Evolutionary conservation across 768 basidiomycete species (phyloP), one percentile per base, ranked within the genome.

Genomic region (Russula abietina): DNA sequence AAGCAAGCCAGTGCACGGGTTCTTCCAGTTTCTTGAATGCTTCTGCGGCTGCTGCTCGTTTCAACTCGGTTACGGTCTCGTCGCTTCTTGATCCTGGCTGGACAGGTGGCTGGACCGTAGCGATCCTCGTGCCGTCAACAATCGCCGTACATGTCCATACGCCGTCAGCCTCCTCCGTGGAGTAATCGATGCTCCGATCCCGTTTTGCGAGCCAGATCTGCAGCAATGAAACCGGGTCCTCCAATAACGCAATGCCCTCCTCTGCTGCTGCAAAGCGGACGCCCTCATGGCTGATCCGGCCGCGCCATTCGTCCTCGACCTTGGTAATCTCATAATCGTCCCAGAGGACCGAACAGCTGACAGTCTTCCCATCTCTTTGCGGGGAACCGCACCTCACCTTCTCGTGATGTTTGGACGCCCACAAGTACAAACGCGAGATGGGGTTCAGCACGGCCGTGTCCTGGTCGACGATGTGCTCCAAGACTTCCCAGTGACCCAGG

Each of bases 381-480:
- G 73, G 71, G 41, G 75, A 75, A 16, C 65, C 63, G 59, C 81
- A 86, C 38, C 76, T 68, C 12, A 87, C 71, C 65, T 75, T 66
- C 69, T 75, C 78, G 28, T 76, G 77, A 52, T 77, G 72, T 69
- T 79, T 79, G 57, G 72, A 66, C 1, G 83, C 83, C 87, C 88
- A 91, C 24, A 85, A 70, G 8, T 77, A 73, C 60, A 91, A 66
- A 45, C 85, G 77, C 22, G 88, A 87, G 17, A 90, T 81, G 0
- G 89, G 89, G 69, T 91, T 88, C 58, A 83, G 73, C 36, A 89
- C 83, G 69, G 89, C 86, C 22, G 88, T 80, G 22, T 88, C 79
- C 53, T 83, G 80, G 12, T 71, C 66, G 22, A 89, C 80, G 68
- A 90, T 82, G 26, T 82, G 82, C 64, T 88, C 85, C 60, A 91